Evolutionary conservation across 306 rosid genomes (phyloP), one percentile per base, ranked within the genome.

Genomic region (Dalbergia oliveri): DNA sequence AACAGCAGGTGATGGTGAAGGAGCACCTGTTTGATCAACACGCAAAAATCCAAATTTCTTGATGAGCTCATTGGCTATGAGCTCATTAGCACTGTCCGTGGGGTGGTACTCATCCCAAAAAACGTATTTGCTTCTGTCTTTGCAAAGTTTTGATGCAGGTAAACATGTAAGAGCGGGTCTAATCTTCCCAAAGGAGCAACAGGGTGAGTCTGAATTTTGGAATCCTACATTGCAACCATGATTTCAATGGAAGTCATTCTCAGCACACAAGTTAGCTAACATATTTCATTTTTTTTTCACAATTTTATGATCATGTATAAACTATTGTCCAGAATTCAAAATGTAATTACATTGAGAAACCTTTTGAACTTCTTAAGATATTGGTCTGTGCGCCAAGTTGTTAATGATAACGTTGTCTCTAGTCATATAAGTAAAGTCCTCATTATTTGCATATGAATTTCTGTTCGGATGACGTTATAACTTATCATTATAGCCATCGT

Each of bases 61-160:
- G 78, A 94, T 88, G 61, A 92, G 96, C 73, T 94, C 97, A 6
- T 68, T 85, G 0, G 98, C 97, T 86, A 94, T 82, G 4, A 92
- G 4, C 66, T 89, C 88, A 72, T 90, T 94, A 18, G 98, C 98
- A 8, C 74, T 83, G 66, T 94, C 98, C 0, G 97, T 78, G 4
- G 98, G 98, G 81, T 94, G 98, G n/a, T 94, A 94, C 78, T 94
- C 98, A 76, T 94, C 98, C 98, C 98, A 94, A 70, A 94, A 94
- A 69, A 94, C 90, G 19, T 94, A 92, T 59, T 94, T 91, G 90
- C 98, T 94, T 86, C 98, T 89, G 37, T 94, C 97, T 79, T 80
- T 85, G 75, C 98, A 94, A 72, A 94, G 70, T 11, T 59, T 75
- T 41, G 98, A 94, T 12, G 94, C 97, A 0, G 98, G 98, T 23